Conservation (phyloP, 1,284 basidiomycete species). For the Ganoderma boninense region DNA sequence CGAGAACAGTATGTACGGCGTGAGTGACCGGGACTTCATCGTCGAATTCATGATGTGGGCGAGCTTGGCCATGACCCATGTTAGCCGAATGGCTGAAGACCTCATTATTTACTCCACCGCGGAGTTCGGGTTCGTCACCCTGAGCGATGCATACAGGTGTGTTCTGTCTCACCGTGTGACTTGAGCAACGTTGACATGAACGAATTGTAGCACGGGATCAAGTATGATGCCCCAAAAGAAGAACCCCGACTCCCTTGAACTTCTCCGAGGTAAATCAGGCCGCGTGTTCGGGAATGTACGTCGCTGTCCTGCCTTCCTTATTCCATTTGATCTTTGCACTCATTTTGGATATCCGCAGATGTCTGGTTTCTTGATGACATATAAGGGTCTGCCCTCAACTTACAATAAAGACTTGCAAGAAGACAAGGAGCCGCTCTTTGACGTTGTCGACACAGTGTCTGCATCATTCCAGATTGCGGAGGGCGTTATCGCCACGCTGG, state of each 20-base stretch:
- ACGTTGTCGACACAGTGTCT: conserved; percentile 91
- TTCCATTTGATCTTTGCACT: not conserved
- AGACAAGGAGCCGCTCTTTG: conserved; percentile 98
- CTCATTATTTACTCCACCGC: conserved; percentile 96
- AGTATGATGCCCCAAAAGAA: conserved; percentile 99
- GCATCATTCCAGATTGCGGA: conserved; percentile 93
- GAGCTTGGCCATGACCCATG: conserved; percentile 91
- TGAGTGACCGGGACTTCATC: conserved; percentile 97
- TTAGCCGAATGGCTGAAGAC: conserved; percentile 96
- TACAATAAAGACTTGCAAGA: conserved; percentile 99
- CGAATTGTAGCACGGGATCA: conserved; percentile 82
- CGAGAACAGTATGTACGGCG: conserved; percentile 95
- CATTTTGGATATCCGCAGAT: conserved; percentile 60
- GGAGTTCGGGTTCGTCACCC: conserved; percentile 94
- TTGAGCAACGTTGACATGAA: not conserved
- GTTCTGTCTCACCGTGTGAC: conserved; percentile 12
- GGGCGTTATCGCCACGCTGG: conserved; percentile 92
- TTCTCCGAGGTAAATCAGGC: conserved; percentile 95
- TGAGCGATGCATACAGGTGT: conserved; percentile 96
- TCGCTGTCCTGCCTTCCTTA: conserved; percentile 4
- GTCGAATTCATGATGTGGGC: conserved; percentile 98
- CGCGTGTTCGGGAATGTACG: conserved; percentile 91
- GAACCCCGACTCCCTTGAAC: conserved; percentile 96
- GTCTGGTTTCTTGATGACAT: conserved; percentile 98
- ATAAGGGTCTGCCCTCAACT: conserved; percentile 97